Evolutionary conservation across 495 filamentous ascomycete species (phyloP), one percentile per base, ranked within the genome.

Genomic region (Xylaria bambusicola): DNA sequence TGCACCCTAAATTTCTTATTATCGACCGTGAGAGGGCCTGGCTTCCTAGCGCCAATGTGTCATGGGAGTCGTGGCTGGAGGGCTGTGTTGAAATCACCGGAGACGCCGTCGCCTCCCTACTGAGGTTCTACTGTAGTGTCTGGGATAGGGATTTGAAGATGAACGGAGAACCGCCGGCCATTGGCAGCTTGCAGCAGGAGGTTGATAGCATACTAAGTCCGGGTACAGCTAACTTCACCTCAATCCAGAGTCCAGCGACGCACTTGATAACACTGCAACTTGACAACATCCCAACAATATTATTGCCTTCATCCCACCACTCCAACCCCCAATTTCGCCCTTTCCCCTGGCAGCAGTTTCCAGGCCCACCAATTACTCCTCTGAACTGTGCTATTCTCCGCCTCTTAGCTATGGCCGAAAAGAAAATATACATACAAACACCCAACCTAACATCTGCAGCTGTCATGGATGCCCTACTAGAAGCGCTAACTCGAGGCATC

Each of bases 1-100:
- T 91, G 80, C 89, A 92, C 64, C 84, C 87, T 2, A 92, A 92
- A 66, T 91, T 87, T 60, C 76, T 89, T 46, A 79, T 92, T 48
- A 71, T 92, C 13, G 89, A 92, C 64, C 76, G 87, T 8, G 65
- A 77, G 35, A 76, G 64, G 1, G 84, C 84, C 2, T 80, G 83
- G 36, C 66, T 91, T 10, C 87, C 87, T 0, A 88, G 85, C 62
- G 87, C 85, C 64, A 92, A 92, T 67, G 81, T 92, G 1, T 90
- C 86, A 64, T 90, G 85, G 84, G 89, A 91, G 67, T 61, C 78
- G 13, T 92, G 89, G 89, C 79, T 91, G 26, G 89, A 91, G 70
- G 85, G 86, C 2, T 88, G 84, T 53, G 70, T 89, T 7, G 78
- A 82, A 42, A 63, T 90, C 21, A 74, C 71, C 5, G 89, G 88